Evolutionary conservation across 345 rosid genomes (phyloP).

Genomic region (Lepidium didymum): DNA sequence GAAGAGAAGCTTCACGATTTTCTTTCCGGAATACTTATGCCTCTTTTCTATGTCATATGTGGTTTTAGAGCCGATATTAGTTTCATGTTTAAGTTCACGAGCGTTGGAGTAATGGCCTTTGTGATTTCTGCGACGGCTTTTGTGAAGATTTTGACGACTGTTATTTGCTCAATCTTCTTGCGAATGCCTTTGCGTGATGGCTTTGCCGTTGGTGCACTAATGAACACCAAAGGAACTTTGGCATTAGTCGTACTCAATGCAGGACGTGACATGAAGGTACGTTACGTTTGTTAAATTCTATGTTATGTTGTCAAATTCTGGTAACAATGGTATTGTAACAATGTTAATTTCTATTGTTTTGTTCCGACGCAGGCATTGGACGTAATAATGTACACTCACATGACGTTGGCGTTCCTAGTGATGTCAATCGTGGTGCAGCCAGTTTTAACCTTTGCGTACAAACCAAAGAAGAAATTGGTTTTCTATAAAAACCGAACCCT

Average conservation of each 20-base stretch:
- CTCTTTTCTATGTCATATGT: slow-evolving; percentile 39
- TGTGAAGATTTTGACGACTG: slow-evolving; percentile 40
- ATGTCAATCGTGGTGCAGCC: slow-evolving; percentile 48
- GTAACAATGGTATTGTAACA: no score
- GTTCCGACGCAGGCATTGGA: slow-evolving; percentile 25
- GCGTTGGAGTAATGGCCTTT: not conserved
- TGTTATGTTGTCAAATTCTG: no score
- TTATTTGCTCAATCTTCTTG: slow-evolving; percentile 22
- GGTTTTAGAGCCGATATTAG: slow-evolving; percentile 32
- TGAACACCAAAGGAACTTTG: slow-evolving; percentile 67
- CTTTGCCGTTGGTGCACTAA: slow-evolving; percentile 41
- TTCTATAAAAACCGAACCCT: slow-evolving; percentile 37
- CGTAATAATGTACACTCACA: slow-evolving; percentile 30
- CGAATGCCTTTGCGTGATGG: slow-evolving; percentile 34
- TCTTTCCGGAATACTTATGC: slow-evolving; percentile 36
- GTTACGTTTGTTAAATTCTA: no score
- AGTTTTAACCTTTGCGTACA: slow-evolving; percentile 20
- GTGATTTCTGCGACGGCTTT: slow-evolving; percentile 12
- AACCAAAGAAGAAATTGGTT: slow-evolving; percentile 15
- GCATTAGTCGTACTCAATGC: slow-evolving; percentile 41
- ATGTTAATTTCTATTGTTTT: no score
- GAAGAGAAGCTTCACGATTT: slow-evolving; percentile 42
- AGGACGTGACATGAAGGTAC: slow-evolving; percentile 41
- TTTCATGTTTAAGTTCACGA: not conserved
- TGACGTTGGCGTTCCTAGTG: slow-evolving; percentile 27